A percentile compares a stretch with the other conserved stretches of the same genome.
Evolutionary conservation across 1,139 yeast species (phyloP).

Genomic region (Taphrina flavorubra): DNA sequence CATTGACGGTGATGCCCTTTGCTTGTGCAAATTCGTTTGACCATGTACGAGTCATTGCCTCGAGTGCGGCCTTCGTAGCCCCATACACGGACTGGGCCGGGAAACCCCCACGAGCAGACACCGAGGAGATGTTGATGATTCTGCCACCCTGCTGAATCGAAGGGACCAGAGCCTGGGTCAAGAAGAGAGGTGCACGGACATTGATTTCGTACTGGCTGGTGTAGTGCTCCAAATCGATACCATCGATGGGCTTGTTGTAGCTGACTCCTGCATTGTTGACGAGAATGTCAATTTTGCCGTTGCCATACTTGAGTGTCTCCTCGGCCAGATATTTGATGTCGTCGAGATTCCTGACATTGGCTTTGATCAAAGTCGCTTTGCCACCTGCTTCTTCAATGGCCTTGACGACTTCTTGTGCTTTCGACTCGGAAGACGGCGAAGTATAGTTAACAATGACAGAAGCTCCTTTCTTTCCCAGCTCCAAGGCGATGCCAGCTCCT

Average conservation of each 20-base stretch:
- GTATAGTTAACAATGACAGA: conserved; percentile 61
- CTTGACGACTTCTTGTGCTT: conserved; percentile 63
- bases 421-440: conserved; percentile 64
- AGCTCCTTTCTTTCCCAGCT: conserved; percentile 57
- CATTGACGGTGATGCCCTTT: conserved; percentile 31
- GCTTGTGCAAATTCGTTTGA: conserved; percentile 34
- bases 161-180: conserved; percentile 26
- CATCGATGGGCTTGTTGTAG: conserved; percentile 8
- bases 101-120: conserved; percentile 37
- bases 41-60: conserved; percentile 38
- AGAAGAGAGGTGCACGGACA: conserved; percentile 26
- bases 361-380: conserved; percentile 4
- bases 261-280: conserved; percentile 39
- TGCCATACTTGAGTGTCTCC: conserved; percentile 3
- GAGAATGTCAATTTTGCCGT: conserved; percentile 28
- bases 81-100: conserved; percentile 55
- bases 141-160: conserved; percentile 28
- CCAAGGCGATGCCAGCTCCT: conserved; percentile 56
- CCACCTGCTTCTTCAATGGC: conserved; percentile 61
- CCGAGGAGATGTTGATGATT: conserved; percentile 37
- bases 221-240: conserved; percentile 15
- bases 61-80: conserved; percentile 46
- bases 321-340: conserved; percentile 27
- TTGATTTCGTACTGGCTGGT: conserved; percentile 35
- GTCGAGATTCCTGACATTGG: conserved; percentile 20